These are phyloP conservation scores for Sclerotiophoma versabilis DNA, from an alignment of 2,329 filamentous ascomycete species.

Conservation along the genomic window DNA sequence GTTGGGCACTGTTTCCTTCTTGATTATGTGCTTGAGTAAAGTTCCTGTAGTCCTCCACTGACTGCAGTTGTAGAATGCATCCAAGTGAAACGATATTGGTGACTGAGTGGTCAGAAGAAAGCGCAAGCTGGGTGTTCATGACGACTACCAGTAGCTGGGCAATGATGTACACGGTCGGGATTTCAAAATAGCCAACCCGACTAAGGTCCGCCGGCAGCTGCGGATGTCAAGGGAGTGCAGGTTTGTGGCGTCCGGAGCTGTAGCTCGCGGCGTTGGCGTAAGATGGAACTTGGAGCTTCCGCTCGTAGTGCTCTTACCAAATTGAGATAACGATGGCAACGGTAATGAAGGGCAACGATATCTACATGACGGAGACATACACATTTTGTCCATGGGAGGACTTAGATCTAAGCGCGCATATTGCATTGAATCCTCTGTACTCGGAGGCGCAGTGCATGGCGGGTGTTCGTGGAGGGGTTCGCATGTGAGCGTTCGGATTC, in stretches of 20 bases:
- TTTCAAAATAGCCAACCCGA: slow-evolving; percentile 16
- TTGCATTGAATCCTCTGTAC: neutral
- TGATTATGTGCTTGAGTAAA: slow-evolving; percentile 4
- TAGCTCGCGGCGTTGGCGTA: slow-evolving; percentile 9
- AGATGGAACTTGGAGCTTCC: slow-evolving; percentile 11
- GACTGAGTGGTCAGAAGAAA: slow-evolving; percentile 18
- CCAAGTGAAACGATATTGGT: slow-evolving; percentile 17
- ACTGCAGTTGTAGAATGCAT: slow-evolving; percentile 13
- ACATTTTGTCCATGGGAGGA: neutral
- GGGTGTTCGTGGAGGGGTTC: slow-evolving; percentile 7
- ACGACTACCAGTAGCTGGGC: slow-evolving; percentile 24
- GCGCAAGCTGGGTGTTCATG: slow-evolving; percentile 21
- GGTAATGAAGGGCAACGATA: neutral
- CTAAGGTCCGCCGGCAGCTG: slow-evolving; percentile 7
- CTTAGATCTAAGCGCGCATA: slow-evolving; percentile 2
- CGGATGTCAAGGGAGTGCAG: slow-evolving; percentile 12
- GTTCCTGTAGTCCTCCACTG: slow-evolving; percentile 12
- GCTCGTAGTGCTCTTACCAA: neutral
- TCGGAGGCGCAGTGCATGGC: slow-evolving; percentile 13
- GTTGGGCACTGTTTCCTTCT: slow-evolving; percentile 1
- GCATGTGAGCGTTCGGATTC: slow-evolving; percentile 11
- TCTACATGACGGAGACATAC: slow-evolving; percentile 1
- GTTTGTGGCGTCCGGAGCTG: slow-evolving; percentile 13
- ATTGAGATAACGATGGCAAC: neutral
- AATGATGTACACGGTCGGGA: slow-evolving; percentile 22